phyloP scores from a whole-genome alignment of 2,329 filamentous ascomycete genomes.

The Clathrospora elynae region DNA sequence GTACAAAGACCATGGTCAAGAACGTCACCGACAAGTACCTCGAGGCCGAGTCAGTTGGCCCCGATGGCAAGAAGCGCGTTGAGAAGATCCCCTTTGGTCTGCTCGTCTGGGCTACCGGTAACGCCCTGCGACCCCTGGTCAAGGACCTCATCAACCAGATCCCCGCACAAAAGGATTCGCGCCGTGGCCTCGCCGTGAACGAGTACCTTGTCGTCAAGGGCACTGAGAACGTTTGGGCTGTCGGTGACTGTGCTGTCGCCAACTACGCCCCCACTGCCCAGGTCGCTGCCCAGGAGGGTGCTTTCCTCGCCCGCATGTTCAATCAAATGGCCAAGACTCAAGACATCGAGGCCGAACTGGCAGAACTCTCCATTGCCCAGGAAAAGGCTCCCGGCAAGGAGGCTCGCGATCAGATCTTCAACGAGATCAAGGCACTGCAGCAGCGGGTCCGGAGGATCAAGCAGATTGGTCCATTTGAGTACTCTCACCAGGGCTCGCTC shows the following conservation, averaged over 20 bases:
- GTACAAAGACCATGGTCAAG: constrained; percentile 99
- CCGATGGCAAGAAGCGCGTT: constrained; percentile 81
- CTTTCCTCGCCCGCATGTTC: constrained; percentile 92
- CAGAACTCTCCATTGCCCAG: constrained; percentile 65
- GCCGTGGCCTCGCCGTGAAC: constrained; percentile 93
- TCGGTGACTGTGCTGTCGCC: constrained; percentile 95
- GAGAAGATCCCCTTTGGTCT: constrained; percentile 91
- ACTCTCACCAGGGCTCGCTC: constrained; percentile 94
- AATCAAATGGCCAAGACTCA: constrained; percentile 99
- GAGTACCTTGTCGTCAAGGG: constrained; percentile 99
- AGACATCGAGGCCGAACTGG: constrained; percentile 75
- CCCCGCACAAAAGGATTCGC: constrained; percentile 91
- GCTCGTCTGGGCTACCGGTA: constrained; percentile 97
- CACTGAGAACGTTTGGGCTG: constrained; percentile 94
- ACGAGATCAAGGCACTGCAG: constrained; percentile 84
- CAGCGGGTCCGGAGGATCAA: constrained; percentile 86
- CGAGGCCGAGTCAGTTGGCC: constrained; percentile 80
- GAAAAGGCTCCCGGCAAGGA: constrained; percentile 71
- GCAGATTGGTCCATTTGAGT: constrained; percentile 96
- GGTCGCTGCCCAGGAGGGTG: constrained; percentile 93
- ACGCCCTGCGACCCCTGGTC: constrained; percentile 86
- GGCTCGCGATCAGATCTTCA: constrained; percentile 62
- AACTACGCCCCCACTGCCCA: constrained; percentile 98
- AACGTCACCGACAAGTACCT: constrained; percentile 91
- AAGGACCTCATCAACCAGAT: constrained; percentile 91